These are phyloP conservation scores for Phytophthora sp. DNA, from an alignment of 352 stramenopile genomes.

Conservation along the genomic window DNA sequence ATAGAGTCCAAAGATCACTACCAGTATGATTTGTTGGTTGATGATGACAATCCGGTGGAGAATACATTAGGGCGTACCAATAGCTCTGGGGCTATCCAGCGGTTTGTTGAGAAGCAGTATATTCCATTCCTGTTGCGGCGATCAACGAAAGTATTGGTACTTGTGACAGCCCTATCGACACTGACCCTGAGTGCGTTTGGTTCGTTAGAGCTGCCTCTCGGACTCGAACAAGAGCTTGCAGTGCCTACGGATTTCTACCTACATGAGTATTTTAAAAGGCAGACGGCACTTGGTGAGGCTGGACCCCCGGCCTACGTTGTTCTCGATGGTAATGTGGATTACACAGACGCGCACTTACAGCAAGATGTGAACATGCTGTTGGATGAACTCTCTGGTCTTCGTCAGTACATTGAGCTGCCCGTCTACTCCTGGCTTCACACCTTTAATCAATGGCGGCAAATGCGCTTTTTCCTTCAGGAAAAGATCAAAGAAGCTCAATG, in stretches of 20 bases:
- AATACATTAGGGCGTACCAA: not conserved
- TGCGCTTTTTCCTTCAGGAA: conserved; percentile 79
- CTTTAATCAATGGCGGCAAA: conserved; percentile 89
- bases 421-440: conserved; percentile 91
- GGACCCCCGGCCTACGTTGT: conserved; percentile 90
- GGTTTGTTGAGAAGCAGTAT: conserved; percentile 72
- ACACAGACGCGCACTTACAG: conserved; percentile 67
- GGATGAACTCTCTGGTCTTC: conserved; percentile 73
- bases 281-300: conserved; percentile 85
- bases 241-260: conserved; percentile 90
- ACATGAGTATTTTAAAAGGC: conserved; percentile 88
- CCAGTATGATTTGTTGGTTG: conserved; percentile 36
- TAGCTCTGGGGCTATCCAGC: conserved; percentile 48
- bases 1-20: conserved; percentile 27
- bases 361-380: conserved; percentile 69
- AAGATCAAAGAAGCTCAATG: conserved; percentile 67
- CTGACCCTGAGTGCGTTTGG: conserved; percentile 61
- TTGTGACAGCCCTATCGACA: conserved; percentile 41
- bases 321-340: conserved; percentile 60
- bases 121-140: conserved; percentile 63
- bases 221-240: conserved; percentile 88
- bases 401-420: conserved; percentile 80
- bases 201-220: conserved; percentile 71
- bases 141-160: conserved; percentile 66
- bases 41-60: conserved; percentile 11